Conservation (phyloP, 768 basidiomycete genomes). For the Lactifluus pinguis region DNA sequence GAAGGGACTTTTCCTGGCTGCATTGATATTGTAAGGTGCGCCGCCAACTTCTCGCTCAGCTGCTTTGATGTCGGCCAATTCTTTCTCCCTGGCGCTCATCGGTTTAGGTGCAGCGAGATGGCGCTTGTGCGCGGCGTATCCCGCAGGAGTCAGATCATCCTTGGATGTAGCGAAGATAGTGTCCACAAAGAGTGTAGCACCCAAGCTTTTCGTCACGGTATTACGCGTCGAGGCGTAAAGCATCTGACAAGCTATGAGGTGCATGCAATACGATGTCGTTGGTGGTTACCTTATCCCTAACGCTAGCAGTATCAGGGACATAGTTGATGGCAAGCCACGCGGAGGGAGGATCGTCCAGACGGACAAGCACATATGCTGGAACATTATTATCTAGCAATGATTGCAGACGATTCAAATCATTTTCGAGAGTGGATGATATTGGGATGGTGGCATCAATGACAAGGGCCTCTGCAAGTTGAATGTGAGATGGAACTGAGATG, state of each 20-base stretch:
- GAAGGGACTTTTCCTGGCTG: conserved; percentile 45
- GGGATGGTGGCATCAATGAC: conserved; percentile 48
- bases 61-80: conserved; percentile 65
- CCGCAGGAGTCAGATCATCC: conserved; percentile 52
- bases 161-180: conserved; percentile 73
- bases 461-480: conserved; percentile 47
- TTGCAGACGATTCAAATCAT: conserved; percentile 54
- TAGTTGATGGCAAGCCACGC: conserved; percentile 74
- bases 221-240: conserved; percentile 76
- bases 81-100: conserved; percentile 72
- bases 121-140: conserved; percentile 64
- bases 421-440: conserved; percentile 41
- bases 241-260: conserved; percentile 44
- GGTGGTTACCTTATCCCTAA: conserved; percentile 63
- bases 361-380: conserved; percentile 71
- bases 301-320: conserved; percentile 73
- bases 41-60: conserved; percentile 58
- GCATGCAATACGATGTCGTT: background rate
- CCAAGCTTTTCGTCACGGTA: conserved; percentile 61
- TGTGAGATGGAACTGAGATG: conserved; percentile 22
- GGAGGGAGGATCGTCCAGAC: conserved; percentile 46
- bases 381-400: conserved; percentile 46
- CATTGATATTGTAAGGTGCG: conserved; percentile 48
- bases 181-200: conserved; percentile 62
- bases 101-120: conserved; percentile 74